Evolutionary conservation across 1,139 yeast genomes (phyloP).

Genomic region (Blastobotrys apis): DNA sequence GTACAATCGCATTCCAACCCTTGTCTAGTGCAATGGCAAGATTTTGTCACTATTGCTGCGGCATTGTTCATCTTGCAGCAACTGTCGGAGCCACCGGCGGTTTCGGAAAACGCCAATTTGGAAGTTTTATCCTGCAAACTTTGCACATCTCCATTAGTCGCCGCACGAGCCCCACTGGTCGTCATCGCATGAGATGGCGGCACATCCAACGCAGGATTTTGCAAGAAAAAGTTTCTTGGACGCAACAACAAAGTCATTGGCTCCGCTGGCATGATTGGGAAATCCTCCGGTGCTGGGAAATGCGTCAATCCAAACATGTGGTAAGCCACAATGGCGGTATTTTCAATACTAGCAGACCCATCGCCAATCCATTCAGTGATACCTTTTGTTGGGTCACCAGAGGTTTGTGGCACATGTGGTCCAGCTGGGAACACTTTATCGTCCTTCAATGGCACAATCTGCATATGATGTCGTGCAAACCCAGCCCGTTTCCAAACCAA

Average conservation of each 20-base stretch:
- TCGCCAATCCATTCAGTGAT: slow-evolving; percentile 19
- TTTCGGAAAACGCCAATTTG: slow-evolving; percentile 8
- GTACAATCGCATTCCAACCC: slow-evolving; percentile 6
- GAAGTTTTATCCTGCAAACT: slow-evolving; percentile 11
- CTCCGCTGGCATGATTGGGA: slow-evolving; percentile 87
- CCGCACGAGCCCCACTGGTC: slow-evolving; percentile 10
- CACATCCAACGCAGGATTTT: slow-evolving; percentile 72
- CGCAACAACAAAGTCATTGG: slow-evolving; percentile 68
- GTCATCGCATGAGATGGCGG: slow-evolving; percentile 42
- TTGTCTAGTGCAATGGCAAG: slow-evolving; percentile 4
- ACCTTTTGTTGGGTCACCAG: slow-evolving; percentile 55
- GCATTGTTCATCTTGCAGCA: slow-evolving; percentile 5
- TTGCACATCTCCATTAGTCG: slow-evolving; percentile 11
- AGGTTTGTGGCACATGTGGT: slow-evolving; percentile 54
- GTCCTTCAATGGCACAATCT: slow-evolving; percentile 61
- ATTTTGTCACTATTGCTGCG: slow-evolving; percentile 1
- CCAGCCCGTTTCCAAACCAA: slow-evolving; percentile 77
- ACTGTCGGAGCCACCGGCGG: slow-evolving; percentile 1
- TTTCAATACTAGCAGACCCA: slow-evolving; percentile 42
- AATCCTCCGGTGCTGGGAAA: slow-evolving; percentile 85
- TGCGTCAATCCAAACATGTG: slow-evolving; percentile 83
- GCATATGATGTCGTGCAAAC: slow-evolving; percentile 65
- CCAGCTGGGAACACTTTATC: slow-evolving; percentile 76
- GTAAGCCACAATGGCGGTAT: slow-evolving; percentile 61
- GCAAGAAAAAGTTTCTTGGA: slow-evolving; percentile 73